phyloP scores from a whole-genome alignment of 352 stramenopile species.

The Pythium scleroteichum region DNA sequence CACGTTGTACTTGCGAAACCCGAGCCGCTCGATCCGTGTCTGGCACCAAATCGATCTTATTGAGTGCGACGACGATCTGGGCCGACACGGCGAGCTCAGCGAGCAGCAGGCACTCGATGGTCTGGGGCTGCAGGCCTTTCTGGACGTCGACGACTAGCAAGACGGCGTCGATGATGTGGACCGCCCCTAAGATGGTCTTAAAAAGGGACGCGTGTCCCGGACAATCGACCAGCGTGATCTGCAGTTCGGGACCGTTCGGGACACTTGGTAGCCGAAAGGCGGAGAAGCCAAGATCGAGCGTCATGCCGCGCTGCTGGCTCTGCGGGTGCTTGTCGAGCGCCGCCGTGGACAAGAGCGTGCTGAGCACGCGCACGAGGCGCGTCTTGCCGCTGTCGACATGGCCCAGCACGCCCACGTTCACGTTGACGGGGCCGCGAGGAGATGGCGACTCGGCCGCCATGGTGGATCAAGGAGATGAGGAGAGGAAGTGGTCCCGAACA shows the following conservation, averaged over 20 bases:
- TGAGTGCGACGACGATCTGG: conserved; percentile 93
- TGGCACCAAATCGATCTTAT: conserved; percentile 97
- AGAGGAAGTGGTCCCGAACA: not conserved
- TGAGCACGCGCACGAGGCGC: conserved; percentile 94
- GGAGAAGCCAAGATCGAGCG: conserved; percentile 98
- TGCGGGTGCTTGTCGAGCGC: conserved; percentile 98
- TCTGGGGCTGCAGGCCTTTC: conserved; percentile 99
- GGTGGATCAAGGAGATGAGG: not conserved
- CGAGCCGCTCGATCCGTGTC: conserved; percentile 49
- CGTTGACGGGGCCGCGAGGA: conserved; percentile 59
- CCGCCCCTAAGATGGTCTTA: conserved; percentile 98
- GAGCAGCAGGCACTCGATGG: conserved; percentile 97
- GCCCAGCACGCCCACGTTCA: conserved; percentile 98
- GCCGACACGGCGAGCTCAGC: conserved; percentile 89
- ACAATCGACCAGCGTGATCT: conserved; percentile 96
- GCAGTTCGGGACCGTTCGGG: conserved; percentile 52
- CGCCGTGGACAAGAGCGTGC: conserved; percentile 96
- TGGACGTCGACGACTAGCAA: conserved; percentile 96
- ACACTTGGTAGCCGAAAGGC: conserved; percentile 82
- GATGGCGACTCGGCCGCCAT: not conserved
- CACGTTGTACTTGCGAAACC: conserved; percentile 65
- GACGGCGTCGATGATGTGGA: conserved; percentile 99
- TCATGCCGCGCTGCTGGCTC: conserved; percentile 96
- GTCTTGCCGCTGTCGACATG: conserved; percentile 99
- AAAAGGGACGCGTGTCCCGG: conserved; percentile 98